These are phyloP conservation scores for Boletus rufocinnamomeus DNA, from an alignment of 768 basidiomycete species.

Conservation along the genomic window DNA sequence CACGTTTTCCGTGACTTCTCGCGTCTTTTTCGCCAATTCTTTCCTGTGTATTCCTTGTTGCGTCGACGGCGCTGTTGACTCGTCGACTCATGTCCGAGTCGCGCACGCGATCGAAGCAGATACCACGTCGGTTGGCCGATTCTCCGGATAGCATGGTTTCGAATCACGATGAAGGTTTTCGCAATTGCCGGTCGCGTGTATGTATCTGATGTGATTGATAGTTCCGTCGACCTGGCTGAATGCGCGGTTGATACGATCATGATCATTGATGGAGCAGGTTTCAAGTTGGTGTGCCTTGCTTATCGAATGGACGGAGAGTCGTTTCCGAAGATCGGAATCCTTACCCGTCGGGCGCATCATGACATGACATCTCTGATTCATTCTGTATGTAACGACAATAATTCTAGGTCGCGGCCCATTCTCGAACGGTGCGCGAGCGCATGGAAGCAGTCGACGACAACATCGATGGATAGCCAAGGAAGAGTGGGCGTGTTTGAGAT, in stretches of 20 bases:
- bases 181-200: background rate
- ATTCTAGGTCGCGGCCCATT: background rate
- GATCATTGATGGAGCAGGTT: background rate
- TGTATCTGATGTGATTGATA: background rate
- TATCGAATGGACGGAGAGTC: background rate
- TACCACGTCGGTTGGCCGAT: background rate
- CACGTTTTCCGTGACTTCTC: no score
- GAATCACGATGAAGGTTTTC: background rate
- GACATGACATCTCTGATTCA: background rate
- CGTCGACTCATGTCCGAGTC: background rate
- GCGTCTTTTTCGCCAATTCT: no score
- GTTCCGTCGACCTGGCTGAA: background rate
- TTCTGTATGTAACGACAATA: background rate
- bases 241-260: background rate
- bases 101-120: background rate
- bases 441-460: background rate
- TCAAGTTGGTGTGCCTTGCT: background rate
- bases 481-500: background rate
- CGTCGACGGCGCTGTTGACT: background rate
- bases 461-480: background rate
- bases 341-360: background rate
- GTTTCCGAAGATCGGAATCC: background rate
- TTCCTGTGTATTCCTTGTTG: background rate
- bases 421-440: background rate
- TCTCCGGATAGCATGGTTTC: background rate